Conservation (phyloP, 441 rosid genomes). For the Euphorbia corollata region DNA sequence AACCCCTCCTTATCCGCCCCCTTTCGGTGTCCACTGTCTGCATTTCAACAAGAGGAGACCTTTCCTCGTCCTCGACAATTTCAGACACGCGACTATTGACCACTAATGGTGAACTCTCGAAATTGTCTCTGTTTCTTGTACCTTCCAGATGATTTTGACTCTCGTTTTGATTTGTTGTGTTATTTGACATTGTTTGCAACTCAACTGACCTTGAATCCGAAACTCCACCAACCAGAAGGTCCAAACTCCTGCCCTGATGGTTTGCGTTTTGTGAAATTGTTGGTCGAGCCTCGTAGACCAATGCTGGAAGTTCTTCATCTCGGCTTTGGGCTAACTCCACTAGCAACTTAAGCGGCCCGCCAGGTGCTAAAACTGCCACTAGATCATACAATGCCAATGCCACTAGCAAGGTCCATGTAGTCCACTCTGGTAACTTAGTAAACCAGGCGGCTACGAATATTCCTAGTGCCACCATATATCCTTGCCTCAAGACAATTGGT, state of each 20-base stretch:
- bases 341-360: conserved; percentile 89
- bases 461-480: conserved; percentile 81
- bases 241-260: conserved; percentile 37
- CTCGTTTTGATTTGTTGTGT: conserved; percentile 23
- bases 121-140: conserved; percentile 34
- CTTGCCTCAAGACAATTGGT: conserved; percentile 72
- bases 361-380: conserved; percentile 89
- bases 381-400: conserved; percentile 85
- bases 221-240: conserved; percentile 57
- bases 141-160: conserved; percentile 29
- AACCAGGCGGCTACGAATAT: conserved; percentile 88
- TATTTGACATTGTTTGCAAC: conserved; percentile 49
- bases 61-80: conserved; percentile 49
- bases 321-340: conserved; percentile 84
- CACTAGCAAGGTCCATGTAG: conserved; percentile 79
- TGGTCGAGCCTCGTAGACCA: conserved; percentile 93
- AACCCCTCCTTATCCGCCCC: conserved; percentile 34
- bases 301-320: conserved; percentile 89
- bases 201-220: conserved; percentile 68
- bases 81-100: conserved; percentile 35
- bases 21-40: conserved; percentile 37
- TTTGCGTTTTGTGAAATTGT: conserved; percentile 35
- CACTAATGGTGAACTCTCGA: conserved; percentile 46
- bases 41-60: conserved; percentile 68
- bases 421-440: conserved; percentile 90